Base-by-base conservation (phyloP, 1,284 basidiomycete genomes). In the Fistulinella cinereoalba region DNA sequence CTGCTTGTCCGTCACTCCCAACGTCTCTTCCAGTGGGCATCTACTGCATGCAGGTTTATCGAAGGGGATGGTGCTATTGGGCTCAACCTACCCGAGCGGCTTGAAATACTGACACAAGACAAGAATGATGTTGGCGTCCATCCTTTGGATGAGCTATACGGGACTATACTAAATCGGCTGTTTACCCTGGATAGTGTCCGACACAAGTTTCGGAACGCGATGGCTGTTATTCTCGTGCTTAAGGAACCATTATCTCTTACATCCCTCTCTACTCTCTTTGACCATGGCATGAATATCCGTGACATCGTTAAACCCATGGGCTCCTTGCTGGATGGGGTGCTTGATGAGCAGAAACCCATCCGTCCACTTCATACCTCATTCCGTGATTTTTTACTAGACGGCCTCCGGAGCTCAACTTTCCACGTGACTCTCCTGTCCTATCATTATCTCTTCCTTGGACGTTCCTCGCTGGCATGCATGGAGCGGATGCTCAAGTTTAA, bases 301-400 rank as follows among this genome's bases (percentile, higher is more conserved):
- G n/a, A 8, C 7, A 34, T 52, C 4, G 41, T 52, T 7, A 23
- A 38, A 4, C 41, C 50, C 1, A 16, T 52, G 22, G 50, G 44
- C 11, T 46, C 50, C 2, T 13, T 51, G 16, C 21, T 46, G 0
- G 33, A 46, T 18, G 48, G 50, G 0, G 37, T 22, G 1, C 8
- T 33, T 0, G 25, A 46, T 18, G 37, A 50, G 27, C 6, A 32
- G 5, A 36, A 44, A n/a, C 34, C 34, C 15, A 18, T 43, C 11
- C 41, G 25, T 6, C 42, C 44, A 6, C 27, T 45, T 22, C 44
- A 46, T 9, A 34, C 25, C 13, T 46, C 45, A 1, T 37, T 45
- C 11, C 42, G 22, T 25, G 47, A 50, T 15, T 50, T 50, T 32
- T 41, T 51, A 8, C 29, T 50, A 2, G 43, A 51, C n/a, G 25